A percentile compares a stretch with the other conserved stretches of the same genome.
phyloP scores from a whole-genome alignment of 345 rosid genomes.

The Populus simonii region DNA sequence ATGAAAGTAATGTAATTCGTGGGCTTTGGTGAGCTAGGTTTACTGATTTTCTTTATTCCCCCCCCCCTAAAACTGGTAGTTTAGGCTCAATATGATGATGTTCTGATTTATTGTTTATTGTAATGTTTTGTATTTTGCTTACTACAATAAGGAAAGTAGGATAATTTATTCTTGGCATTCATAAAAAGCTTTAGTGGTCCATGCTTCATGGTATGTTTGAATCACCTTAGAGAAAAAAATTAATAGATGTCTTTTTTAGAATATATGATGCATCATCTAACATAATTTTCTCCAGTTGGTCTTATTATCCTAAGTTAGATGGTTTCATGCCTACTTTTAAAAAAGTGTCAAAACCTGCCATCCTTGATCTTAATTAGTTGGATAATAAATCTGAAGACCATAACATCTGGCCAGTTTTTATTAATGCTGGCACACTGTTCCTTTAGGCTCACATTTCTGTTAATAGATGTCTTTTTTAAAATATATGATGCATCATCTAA shows the following conservation, averaged over 20 bases:
- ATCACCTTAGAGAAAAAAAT: not conserved
- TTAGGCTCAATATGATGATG: not conserved
- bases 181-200: not conserved
- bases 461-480: not conserved
- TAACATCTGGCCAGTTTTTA: not conserved
- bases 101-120: not conserved
- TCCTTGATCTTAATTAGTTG: not conserved
- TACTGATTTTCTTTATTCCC: not conserved
- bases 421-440: not conserved
- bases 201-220: not conserved
- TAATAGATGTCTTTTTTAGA: not conserved
- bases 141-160: not conserved
- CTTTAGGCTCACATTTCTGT: no score
- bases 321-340: not conserved
- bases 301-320: not conserved
- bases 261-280: not conserved
- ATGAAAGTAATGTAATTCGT: not conserved
- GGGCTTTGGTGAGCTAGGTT: not conserved
- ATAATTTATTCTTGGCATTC: not conserved
- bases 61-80: not conserved
- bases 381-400: not conserved
- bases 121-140: not conserved
- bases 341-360: not conserved
- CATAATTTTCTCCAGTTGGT: not conserved
- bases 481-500: not conserved